Percentiles rank a stretch among this genome's conserved stretches.
Conservation (phyloP, 441 rosid genomes). For the Capsella rubella region DNA sequence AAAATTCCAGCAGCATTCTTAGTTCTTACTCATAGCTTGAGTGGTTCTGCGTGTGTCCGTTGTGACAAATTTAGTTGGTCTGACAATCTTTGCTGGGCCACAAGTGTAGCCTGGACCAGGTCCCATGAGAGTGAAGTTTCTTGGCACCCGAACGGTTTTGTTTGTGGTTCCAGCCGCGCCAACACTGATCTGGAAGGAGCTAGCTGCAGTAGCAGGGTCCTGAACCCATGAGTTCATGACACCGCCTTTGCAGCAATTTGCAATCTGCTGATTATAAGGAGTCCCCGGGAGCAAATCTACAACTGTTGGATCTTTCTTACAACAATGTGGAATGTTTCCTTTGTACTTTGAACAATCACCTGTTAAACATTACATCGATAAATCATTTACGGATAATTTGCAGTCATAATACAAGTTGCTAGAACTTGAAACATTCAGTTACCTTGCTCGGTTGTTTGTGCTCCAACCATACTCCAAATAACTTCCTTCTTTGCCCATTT, state of each 20-base stretch:
- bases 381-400: neutral
- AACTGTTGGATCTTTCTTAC: constrained; percentile 65
- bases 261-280: constrained; percentile 66
- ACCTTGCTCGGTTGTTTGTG: constrained; percentile 70
- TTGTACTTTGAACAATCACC: constrained; percentile 74
- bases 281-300: constrained; percentile 68
- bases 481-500: constrained; percentile 79
- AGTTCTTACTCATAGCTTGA: constrained; percentile 68
- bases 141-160: constrained; percentile 68
- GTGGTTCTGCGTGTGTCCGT: constrained; percentile 66
- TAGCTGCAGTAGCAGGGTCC: constrained; percentile 57
- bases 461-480: constrained; percentile 71
- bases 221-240: constrained; percentile 64
- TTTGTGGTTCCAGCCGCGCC: constrained; percentile 76
- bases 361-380: constrained; percentile 5
- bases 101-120: constrained; percentile 86
- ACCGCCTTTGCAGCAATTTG: constrained; percentile 73
- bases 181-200: constrained; percentile 75
- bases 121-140: constrained; percentile 68
- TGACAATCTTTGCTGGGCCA: constrained; percentile 72
- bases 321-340: constrained; percentile 66
- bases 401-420: neutral
- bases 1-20: neutral
- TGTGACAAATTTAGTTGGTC: constrained; percentile 55
- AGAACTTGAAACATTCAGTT: neutral